Evolutionary conservation across 2,329 filamentous ascomycete genomes (phyloP), one percentile per base, ranked within the genome.

Genomic region (Cytospora schulzeri): DNA sequence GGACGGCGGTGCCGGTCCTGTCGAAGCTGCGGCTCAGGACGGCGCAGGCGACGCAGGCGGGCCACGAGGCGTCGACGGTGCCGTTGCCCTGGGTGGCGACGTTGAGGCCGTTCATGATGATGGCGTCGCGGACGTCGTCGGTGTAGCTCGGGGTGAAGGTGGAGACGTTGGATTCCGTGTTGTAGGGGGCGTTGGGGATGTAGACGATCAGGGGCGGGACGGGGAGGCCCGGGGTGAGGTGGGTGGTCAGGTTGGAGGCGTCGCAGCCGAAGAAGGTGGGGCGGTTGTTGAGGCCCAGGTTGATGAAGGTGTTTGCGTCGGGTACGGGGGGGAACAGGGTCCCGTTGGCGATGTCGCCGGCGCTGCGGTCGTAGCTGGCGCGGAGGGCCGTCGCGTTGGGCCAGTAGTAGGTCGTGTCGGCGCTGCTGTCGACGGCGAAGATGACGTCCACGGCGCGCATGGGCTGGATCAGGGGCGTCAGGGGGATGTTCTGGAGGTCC

Each of bases 61-160:
- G 83, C 94, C 95, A 99, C 68, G 89, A 77, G 3, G 77, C 70
- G 74, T 96, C 90, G 3, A 88, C 73, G 0, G 92, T 93, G 57
- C 83, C 86, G 77, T 98, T 97, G 59, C 86, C 92, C 80, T 90
- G 89, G 0, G 93, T 97, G 3, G 86, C 93, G 22, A 89, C 86
- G 70, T 95, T 86, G 79, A 91, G 95, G 24, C 92, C 94, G 77
- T 99, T 98, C 69, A 85, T 76, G 72, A 99, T 92, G 73, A 97
- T 91, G 67, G 84, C 83, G 74, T 97, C 86, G 68, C 94, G 91
- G 77, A 92, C 77, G 1, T 73, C 76, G 70, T 86, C 77, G 41
- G 84, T 81, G 81, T 93, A 92, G 50, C 77, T 76, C 45, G 87
- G 80, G 66, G 87, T 81, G 75, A 91, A 94, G 57, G 94, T 97